Evolutionary conservation across 768 basidiomycete species (phyloP), one percentile per base, ranked within the genome.

Genomic region (Tylopilus sp.): DNA sequence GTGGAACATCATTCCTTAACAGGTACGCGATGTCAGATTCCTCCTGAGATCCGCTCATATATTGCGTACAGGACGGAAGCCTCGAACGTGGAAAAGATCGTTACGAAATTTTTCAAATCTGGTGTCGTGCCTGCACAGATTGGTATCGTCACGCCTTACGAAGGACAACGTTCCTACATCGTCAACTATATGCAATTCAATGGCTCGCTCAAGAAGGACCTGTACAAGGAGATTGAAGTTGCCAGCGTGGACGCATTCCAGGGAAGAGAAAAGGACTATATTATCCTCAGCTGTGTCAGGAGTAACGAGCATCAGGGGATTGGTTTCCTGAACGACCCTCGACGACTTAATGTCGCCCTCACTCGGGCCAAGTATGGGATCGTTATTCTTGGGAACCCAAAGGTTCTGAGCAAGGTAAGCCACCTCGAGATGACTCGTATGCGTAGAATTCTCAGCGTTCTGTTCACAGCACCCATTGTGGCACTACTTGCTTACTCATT

Each of bases 141-240:
- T 61, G 97, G 97, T 56, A 91, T 99, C 55, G 93, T 99, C 63
- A 99, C 97, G 2, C 97, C 97, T 1, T 99, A 99, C 70, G 97
- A 99, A 68, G 97, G 97, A 22, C 97, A 99, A 63, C 85, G 97
- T 17, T 97, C 95, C 1, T 98, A 97, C 69, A 88, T 99, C 66
- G 95, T 95, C 68, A 95, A 92, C 69, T 99, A 95, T 70, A 98
- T 99, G 97, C 97, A 99, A 74, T 92, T 97, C 77, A 97, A 98
- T 65, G 97, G 97, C n/a, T 87, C 94, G 23, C 77, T 98, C 55
- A 98, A 98, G 84, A 99, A 98, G 75, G 97, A 99, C 58, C 71
- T 98, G 17, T 99, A 99, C 76, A 99, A 99, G 76, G 97, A 99
- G 64, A 95, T 99, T 36, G 97, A 99, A 67, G 97, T 99, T 43